phyloP scores from a whole-genome alignment of 768 basidiomycete species.

The Trametes punicea region DNA sequence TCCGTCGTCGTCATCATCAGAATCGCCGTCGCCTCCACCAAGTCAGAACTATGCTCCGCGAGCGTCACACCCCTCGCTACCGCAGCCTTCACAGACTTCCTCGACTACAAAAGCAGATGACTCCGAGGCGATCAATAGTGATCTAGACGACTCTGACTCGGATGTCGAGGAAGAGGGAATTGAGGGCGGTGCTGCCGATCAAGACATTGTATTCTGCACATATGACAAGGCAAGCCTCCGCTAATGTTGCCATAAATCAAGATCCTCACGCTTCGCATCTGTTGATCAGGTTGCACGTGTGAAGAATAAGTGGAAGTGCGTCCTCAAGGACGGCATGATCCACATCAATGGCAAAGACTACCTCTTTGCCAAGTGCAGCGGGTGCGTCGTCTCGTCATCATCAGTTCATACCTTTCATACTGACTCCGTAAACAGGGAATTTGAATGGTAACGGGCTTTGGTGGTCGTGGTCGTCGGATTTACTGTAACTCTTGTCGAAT shows the following conservation, averaged over 20 bases:
- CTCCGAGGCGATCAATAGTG: slow-evolving; percentile 91
- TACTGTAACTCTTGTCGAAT: slow-evolving; percentile 11
- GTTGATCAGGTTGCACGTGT: slow-evolving; percentile 84
- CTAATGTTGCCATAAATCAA: background rate
- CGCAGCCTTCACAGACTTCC: slow-evolving; percentile 50
- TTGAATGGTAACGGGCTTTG: slow-evolving; percentile 32
- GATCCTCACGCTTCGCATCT: background rate
- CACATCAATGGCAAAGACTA: slow-evolving; percentile 97
- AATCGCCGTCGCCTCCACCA: slow-evolving; percentile 68
- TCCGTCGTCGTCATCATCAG: slow-evolving; percentile 64
- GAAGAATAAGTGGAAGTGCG: slow-evolving; percentile 99
- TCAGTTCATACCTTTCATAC: background rate
- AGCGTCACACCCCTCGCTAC: slow-evolving; percentile 69
- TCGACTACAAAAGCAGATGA: slow-evolving; percentile 43
- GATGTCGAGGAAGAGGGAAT: slow-evolving; percentile 83
- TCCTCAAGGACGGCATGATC: slow-evolving; percentile 96
- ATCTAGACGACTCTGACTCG: slow-evolving; percentile 92
- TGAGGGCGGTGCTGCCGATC: slow-evolving; percentile 63
- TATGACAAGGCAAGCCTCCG: slow-evolving; percentile 82
- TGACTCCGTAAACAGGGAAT: slow-evolving; percentile 27
- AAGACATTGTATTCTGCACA: slow-evolving; percentile 95
- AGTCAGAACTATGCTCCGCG: slow-evolving; percentile 61
- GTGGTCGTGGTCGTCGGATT: slow-evolving; percentile 1
- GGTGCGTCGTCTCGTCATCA: slow-evolving; percentile 44
- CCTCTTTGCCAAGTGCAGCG: slow-evolving; percentile 93